Percentiles rank a stretch among this genome's conserved stretches.
Conservation (phyloP, 164 flowering plant genomes). For the Nymphaea thermarum region DNA sequence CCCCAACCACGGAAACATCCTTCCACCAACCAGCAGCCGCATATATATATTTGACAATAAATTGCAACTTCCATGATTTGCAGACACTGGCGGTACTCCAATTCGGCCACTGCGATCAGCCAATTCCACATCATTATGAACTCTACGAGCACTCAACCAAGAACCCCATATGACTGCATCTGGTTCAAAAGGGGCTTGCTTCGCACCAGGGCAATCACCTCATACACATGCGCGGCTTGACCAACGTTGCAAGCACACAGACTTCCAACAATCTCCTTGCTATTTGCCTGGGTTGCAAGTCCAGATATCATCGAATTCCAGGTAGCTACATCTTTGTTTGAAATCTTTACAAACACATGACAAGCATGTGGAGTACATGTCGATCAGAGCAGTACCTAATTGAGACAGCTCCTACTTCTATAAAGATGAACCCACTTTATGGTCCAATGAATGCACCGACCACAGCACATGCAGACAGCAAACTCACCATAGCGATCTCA, state of each 20-base stretch:
- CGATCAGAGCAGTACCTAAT: conserved; percentile 25
- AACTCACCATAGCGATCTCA: conserved; percentile 26
- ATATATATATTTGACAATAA: conserved; percentile 20
- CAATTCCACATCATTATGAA: conserved; percentile 13
- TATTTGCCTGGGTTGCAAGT: conserved; percentile 15
- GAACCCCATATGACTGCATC: conserved; percentile 22
- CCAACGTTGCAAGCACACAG: conserved; percentile 20
- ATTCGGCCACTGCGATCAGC: conserved; percentile 13
- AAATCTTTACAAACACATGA: conserved; percentile 16
- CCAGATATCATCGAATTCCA: conserved; percentile 21
- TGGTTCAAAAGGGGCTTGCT: conserved; percentile 14
- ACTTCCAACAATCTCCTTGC: conserved; percentile 18
- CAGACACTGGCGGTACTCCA: conserved; percentile 7
- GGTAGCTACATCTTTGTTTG: conserved; percentile 14
- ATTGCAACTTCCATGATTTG: conserved; percentile 16
- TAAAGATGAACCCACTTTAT: conserved; percentile 18
- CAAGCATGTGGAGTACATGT: conserved; percentile 27
- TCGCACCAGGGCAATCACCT: conserved; percentile 13
- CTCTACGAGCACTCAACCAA: conserved; percentile 17
- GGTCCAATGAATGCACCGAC: conserved; percentile 18
- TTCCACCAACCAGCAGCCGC: conserved; percentile 20
- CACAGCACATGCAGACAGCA: conserved; percentile 29
- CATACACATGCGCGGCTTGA: conserved; percentile 20
- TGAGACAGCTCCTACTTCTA: conserved; percentile 10
- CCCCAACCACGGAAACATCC: conserved; percentile 17